Percentiles rank a stretch among this genome's conserved stretches.
phyloP scores from a whole-genome alignment of 768 basidiomycete species.

The Suillus brevipes region DNA sequence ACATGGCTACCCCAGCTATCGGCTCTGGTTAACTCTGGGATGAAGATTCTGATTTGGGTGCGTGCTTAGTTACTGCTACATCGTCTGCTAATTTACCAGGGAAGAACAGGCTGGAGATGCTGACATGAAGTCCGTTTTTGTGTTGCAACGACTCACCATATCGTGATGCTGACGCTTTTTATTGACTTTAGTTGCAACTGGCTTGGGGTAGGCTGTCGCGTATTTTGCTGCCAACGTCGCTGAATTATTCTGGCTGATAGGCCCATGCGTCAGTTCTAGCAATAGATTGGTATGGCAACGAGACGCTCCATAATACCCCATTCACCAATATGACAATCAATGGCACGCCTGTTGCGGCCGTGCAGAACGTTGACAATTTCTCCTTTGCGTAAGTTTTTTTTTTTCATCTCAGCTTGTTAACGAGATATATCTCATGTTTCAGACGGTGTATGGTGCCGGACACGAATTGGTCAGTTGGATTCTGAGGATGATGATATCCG shows the following conservation, averaged over 20 bases:
- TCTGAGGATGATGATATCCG: not conserved
- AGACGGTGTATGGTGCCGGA: slow-evolving; percentile 57
- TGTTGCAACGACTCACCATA: not conserved
- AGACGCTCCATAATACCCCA: slow-evolving; percentile 39
- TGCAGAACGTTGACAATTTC: slow-evolving; percentile 59
- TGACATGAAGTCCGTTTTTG: slow-evolving; percentile 26
- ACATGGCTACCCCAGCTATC: slow-evolving; percentile 39
- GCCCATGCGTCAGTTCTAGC: slow-evolving; percentile 38
- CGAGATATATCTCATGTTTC: not conserved
- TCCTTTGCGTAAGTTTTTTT: slow-evolving; percentile 50
- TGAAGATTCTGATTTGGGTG: slow-evolving; percentile 45
- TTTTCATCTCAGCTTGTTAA: not conserved
- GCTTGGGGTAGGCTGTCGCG: slow-evolving; percentile 35
- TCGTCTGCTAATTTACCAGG: not conserved
- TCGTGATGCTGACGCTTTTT: slow-evolving; percentile 9
- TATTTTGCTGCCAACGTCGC: not conserved
- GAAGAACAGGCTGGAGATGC: slow-evolving; percentile 27
- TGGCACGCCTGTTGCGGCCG: slow-evolving; percentile 52
- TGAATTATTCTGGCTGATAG: slow-evolving; percentile 20
- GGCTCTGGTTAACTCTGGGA: slow-evolving; percentile 34
- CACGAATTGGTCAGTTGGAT: slow-evolving; percentile 57
- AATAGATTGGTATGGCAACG: slow-evolving; percentile 49
- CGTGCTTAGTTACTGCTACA: not conserved
- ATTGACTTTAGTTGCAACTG: slow-evolving; percentile 19
- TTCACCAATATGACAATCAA: slow-evolving; percentile 58